phyloP scores from a whole-genome alignment of 108 stramenopile species.

The Parmales sp. region DNA sequence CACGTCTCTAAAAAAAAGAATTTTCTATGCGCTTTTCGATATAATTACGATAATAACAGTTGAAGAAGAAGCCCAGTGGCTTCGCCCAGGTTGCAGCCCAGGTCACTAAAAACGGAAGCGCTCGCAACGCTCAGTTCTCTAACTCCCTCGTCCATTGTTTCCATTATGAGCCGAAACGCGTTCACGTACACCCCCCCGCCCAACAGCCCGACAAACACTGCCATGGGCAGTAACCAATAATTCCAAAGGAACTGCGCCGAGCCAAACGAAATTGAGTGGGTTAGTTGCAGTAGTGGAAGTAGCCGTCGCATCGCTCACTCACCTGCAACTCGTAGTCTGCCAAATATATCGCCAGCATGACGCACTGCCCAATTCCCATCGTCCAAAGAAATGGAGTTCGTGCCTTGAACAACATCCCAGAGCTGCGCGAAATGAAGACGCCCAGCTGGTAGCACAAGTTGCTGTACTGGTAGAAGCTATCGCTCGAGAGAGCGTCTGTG shows the following conservation, averaged over 20 bases:
- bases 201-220: background rate
- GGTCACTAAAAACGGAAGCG: background rate
- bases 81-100: background rate
- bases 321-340: too few species aligned
- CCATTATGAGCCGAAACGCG: background rate
- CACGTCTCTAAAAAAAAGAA: too few species aligned
- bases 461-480: background rate
- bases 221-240: background rate
- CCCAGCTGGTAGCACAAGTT: background rate
- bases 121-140: background rate
- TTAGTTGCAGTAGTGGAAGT: too few species aligned
- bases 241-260: background rate
- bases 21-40: too few species aligned
- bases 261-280: background rate
- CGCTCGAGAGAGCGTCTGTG: background rate
- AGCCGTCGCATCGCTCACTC: too few species aligned
- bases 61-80: slow-evolving; percentile 4
- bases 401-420: background rate
- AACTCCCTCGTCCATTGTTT: background rate
- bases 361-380: background rate
- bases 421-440: background rate
- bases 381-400: background rate
- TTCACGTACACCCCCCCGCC: background rate
- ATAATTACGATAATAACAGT: too few species aligned
- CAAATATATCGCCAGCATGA: background rate